These are phyloP conservation scores for Volvariella volvacea DNA, from an alignment of 1,284 basidiomycete species.

Conservation along the genomic window DNA sequence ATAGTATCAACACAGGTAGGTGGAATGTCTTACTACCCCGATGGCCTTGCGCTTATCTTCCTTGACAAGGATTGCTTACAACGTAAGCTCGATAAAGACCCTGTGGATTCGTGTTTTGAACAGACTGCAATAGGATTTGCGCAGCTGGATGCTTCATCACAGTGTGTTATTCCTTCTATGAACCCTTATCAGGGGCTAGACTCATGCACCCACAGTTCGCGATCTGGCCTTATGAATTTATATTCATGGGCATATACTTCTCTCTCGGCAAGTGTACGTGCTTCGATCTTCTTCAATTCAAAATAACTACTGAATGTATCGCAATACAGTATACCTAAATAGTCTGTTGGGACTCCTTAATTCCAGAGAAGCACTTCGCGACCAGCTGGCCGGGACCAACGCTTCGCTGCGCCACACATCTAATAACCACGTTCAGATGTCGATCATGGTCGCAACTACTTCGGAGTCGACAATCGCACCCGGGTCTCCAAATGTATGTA, in stretches of 20 bases:
- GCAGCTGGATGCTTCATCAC: conserved; percentile 26
- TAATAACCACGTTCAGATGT: too few species aligned
- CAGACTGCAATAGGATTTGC: conserved; percentile 14
- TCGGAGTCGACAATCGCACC: too few species aligned
- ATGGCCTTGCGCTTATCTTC: too few species aligned
- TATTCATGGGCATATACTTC: conserved; percentile 33
- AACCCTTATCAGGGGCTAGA: not conserved
- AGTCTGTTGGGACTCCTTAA: conserved; percentile 32
- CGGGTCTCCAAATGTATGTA: too few species aligned
- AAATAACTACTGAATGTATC: not conserved
- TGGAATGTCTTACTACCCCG: too few species aligned
- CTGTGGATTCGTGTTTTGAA: conserved; percentile 18
- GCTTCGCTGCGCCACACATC: too few species aligned
- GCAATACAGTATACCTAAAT: conserved; percentile 29
- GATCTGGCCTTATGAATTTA: conserved; percentile 28
- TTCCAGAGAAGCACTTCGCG: conserved; percentile 24
- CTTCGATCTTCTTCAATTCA: not conserved
- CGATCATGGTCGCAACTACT: too few species aligned
- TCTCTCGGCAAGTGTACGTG: conserved; percentile 27
- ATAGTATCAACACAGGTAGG: conserved; percentile 38
- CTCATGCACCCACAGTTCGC: conserved; percentile 19
- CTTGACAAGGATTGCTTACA: too few species aligned
- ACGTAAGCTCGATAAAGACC: not conserved
- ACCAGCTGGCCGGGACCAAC: conserved; percentile 11
- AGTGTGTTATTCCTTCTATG: conserved; percentile 13